Percentiles rank a stretch among this genome's conserved stretches.
These are phyloP conservation scores for Physaria fendleri DNA, from an alignment of 345 rosid species.

Conservation along the genomic window DNA sequence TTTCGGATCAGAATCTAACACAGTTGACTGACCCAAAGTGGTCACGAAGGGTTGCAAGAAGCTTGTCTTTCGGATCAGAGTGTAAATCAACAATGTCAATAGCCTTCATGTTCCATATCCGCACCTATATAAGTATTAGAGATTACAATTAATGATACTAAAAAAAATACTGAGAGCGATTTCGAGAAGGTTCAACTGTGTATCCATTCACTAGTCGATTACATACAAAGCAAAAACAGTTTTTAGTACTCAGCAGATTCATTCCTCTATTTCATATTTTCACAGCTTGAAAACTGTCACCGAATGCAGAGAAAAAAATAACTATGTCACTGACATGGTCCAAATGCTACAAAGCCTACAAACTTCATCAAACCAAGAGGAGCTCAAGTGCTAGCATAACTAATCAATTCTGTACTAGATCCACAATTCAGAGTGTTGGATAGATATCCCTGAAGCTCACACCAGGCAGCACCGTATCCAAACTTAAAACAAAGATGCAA, in stretches of 20 bases:
- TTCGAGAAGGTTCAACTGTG: neutral
- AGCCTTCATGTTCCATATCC: constrained; percentile 93
- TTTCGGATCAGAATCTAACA: constrained; percentile 53
- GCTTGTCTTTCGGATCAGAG: constrained; percentile 68
- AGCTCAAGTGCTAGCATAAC: neutral
- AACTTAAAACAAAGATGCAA: neutral
- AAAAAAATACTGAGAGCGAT: neutral
- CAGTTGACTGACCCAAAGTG: constrained; percentile 99
- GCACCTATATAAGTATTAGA: constrained; percentile 45
- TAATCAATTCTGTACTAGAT: neutral
- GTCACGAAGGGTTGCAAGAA: constrained; percentile 94
- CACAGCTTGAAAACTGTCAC: neutral
- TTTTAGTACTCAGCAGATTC: neutral
- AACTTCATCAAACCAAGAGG: neutral
- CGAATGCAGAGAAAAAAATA: neutral
- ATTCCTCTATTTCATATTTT: neutral
- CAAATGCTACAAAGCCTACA: constrained; percentile 1
- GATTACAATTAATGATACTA: neutral
- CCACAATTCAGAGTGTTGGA: neutral
- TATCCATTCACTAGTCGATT: neutral
- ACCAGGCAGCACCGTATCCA: neutral
- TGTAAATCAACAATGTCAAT: constrained; percentile 56
- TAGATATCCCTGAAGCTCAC: neutral
- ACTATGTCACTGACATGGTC: neutral
- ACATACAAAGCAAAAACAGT: constrained; percentile 13